Conservation (phyloP, 129 eudicot species). For the Pulicaria dysenterica region DNA sequence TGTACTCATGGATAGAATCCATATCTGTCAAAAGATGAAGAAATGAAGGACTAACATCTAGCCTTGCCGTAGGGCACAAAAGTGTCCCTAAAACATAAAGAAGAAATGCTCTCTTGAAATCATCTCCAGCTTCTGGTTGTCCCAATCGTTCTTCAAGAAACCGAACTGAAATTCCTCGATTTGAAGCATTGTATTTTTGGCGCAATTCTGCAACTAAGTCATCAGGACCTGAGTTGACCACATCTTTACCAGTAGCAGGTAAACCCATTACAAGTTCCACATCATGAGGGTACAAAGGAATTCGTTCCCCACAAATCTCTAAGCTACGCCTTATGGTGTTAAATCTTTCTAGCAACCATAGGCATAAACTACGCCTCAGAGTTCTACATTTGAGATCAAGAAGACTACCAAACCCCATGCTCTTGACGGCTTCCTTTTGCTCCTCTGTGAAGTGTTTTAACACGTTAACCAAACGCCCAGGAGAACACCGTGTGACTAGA, state of each 20-base stretch:
- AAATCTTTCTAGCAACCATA: conserved; percentile 74
- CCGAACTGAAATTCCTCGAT: conserved; percentile 77
- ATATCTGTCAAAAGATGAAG: conserved; percentile 70
- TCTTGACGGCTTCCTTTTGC: conserved; percentile 69
- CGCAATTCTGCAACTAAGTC: conserved; percentile 66
- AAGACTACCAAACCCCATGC: conserved; percentile 84
- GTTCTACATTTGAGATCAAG: conserved; percentile 81
- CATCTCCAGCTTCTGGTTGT: conserved; percentile 76
- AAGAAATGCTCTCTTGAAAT: conserved; percentile 73
- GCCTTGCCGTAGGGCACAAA: conserved; percentile 81
- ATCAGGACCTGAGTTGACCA: conserved; percentile 74
- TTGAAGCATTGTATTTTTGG: conserved; percentile 70
- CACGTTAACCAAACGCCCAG: conserved; percentile 77
- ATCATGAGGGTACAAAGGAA: conserved; percentile 70
- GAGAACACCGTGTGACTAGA: conserved; percentile 80
- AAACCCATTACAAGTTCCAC: conserved; percentile 84
- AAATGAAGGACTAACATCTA: conserved; percentile 84
- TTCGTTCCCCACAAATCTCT: conserved; percentile 75
- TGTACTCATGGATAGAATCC: conserved; percentile 72
- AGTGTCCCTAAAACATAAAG: conserved; percentile 78
- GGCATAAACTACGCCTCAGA: conserved; percentile 67
- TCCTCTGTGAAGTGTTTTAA: conserved; percentile 61
- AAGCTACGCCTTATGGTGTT: conserved; percentile 72
- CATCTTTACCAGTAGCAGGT: conserved; percentile 74
- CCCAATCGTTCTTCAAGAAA: conserved; percentile 67